phyloP scores from a whole-genome alignment of 2,329 filamentous ascomycete genomes.

The Cucurbitaria berberidis region DNA sequence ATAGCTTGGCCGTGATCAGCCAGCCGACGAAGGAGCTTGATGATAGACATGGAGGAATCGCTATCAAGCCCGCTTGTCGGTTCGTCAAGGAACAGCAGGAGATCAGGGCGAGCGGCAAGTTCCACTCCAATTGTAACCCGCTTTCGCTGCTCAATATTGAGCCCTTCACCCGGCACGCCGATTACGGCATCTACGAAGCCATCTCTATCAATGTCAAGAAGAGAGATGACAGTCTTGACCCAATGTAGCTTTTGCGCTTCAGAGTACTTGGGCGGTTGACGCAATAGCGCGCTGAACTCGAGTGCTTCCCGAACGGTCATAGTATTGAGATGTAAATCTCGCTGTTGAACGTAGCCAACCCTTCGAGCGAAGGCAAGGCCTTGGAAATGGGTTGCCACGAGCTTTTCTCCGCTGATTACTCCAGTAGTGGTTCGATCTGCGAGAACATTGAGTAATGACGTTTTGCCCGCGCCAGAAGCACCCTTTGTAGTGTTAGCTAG shows the following conservation, averaged over 20 bases:
- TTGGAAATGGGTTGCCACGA: constrained; percentile 67
- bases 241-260: constrained; percentile 76
- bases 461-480: constrained; percentile 76
- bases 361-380: constrained; percentile 84
- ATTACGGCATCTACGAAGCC: constrained; percentile 85
- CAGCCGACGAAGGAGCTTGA: not conserved
- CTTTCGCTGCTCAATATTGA: constrained; percentile 69
- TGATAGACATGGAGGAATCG: constrained; percentile 1
- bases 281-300: constrained; percentile 78
- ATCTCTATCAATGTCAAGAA: constrained; percentile 76
- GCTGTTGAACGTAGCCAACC: constrained; percentile 63
- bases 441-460: constrained; percentile 81
- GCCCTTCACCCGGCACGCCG: constrained; percentile 77
- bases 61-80: constrained; percentile 63
- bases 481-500: constrained; percentile 50
- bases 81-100: constrained; percentile 87
- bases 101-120: constrained; percentile 81
- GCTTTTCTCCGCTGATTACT: constrained; percentile 80
- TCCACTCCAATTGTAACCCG: constrained; percentile 89
- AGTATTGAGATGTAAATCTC: constrained; percentile 64
- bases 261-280: constrained; percentile 72
- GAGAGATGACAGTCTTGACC: constrained; percentile 83
- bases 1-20: constrained; percentile 63
- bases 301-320: constrained; percentile 73
- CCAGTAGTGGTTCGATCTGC: constrained; percentile 83